Evolutionary conservation across 2,329 filamentous ascomycete genomes (phyloP).

Genomic region (Aspergillus costaricaensis): DNA sequence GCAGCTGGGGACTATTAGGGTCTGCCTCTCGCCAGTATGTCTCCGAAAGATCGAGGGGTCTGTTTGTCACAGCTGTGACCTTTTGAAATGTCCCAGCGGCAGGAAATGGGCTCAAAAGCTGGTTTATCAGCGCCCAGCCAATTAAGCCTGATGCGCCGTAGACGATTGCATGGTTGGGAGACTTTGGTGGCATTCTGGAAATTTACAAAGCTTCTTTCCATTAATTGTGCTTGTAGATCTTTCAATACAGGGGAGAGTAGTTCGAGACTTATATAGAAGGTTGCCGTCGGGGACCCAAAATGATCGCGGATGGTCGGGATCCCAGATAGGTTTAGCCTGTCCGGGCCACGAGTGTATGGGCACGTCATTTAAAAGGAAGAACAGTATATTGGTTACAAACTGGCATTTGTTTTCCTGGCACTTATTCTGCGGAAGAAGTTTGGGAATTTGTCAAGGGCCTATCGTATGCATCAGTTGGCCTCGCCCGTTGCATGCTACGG

Average conservation of each 20-base stretch:
- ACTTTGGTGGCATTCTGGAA: not conserved
- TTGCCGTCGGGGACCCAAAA: not conserved
- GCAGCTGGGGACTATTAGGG: conserved; percentile 26
- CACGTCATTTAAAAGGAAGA: not conserved
- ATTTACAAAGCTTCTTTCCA: too few relatives aligned
- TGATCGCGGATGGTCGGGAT: not conserved
- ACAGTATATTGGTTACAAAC: too few relatives aligned
- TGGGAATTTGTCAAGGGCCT: too few relatives aligned
- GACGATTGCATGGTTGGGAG: conserved; percentile 37
- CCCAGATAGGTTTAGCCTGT: not conserved
- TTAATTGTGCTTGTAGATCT: not conserved
- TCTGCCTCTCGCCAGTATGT: conserved; percentile 35
- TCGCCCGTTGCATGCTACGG: too few relatives aligned
- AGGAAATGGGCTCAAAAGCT: conserved; percentile 40
- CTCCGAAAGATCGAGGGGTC: conserved; percentile 35
- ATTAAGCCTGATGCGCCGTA: conserved; percentile 45
- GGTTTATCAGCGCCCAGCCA: conserved; percentile 46
- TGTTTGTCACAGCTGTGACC: conserved; percentile 45
- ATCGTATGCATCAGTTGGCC: too few relatives aligned
- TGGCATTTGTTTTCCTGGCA: too few relatives aligned
- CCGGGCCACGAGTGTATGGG: not conserved
- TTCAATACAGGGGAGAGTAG: rapidly evolving
- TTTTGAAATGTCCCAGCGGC: conserved; percentile 33
- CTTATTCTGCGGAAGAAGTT: too few relatives aligned
- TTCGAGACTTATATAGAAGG: not conserved